A percentile compares a stretch with the other conserved stretches of the same genome.
phyloP scores from a whole-genome alignment of 106 monocot species.

The Platanthera zijinensis region DNA sequence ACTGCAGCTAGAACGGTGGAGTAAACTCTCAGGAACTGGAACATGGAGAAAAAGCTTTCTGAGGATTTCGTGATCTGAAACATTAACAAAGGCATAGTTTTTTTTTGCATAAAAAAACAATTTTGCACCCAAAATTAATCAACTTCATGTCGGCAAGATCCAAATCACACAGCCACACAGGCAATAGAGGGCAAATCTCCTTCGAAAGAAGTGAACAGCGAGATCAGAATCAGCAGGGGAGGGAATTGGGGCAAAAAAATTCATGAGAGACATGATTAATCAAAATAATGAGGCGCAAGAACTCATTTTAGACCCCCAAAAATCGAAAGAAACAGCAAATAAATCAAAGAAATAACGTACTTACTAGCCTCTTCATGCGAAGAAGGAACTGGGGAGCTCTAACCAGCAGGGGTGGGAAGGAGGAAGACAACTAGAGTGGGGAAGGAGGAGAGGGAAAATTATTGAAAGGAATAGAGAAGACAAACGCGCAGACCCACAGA shows the following conservation, averaged over 20 bases:
- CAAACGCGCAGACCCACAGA: background rate
- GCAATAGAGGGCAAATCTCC: background rate
- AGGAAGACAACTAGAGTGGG: background rate
- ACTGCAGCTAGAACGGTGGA: too few species aligned
- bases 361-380: conserved; percentile 28
- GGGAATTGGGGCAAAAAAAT: background rate
- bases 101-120: background rate
- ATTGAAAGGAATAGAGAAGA: conserved; percentile 2
- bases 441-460: background rate
- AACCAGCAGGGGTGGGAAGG: background rate
- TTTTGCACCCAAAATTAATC: background rate
- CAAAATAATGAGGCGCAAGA: background rate
- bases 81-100: background rate
- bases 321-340: background rate
- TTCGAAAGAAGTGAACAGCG: background rate
- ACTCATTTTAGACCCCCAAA: background rate
- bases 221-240: background rate
- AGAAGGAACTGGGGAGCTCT: background rate
- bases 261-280: background rate
- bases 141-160: background rate
- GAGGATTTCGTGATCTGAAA: background rate
- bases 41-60: background rate
- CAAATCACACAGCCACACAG: background rate
- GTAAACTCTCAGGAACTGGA: background rate
- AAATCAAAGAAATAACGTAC: conserved; percentile 22